Base-by-base conservation (phyloP, 208 protist species). In the Leishmania braziliensis region DNA sequence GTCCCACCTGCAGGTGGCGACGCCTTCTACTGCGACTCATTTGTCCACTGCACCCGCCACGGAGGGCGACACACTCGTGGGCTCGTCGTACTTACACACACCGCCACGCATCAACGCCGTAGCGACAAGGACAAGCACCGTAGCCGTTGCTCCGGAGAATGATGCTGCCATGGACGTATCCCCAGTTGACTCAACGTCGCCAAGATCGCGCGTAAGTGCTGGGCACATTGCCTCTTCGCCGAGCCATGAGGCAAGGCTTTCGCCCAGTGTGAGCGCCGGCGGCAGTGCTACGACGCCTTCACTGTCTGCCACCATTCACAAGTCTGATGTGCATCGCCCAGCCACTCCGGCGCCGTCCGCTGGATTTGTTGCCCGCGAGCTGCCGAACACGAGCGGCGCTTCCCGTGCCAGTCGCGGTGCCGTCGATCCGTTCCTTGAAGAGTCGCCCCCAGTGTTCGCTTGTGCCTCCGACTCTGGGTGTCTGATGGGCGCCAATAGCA, bases 341-440 rank as follows among this genome's bases (percentile, higher is more conserved):
- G 54, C 54, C 0, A 20, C 56, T 6, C 23, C 23, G 72, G 46
- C 51, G 23, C 18, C 54, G 0, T 48, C 53, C 23, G 3, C n/a
- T 20, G 33, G 48, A 3, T 85, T 85, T 75, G 54, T 85, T 2
- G 72, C 82, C 0, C 82, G 72, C 2, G 77, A 77, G 82, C 77
- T 85, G 51, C 82, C 82, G 36, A 51, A 4, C 39, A 77, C 53
- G 8, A 77, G 14, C 36, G 69, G 46, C 2, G 12, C 46, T n/a
- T 20, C 48, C 48, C 33, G 0, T 50, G 8, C 48, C 48, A 58
- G 53, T 66, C 50, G 62, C 50, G 75, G 63, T 5, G 53, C 79
- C 14, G 71, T 83, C 60, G 85, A 89, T 79, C 85, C 88, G n/a
- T 89, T 91, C 50, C 76, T 88, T 5, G 50, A 72, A 54, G 48